Evolutionary conservation across 495 filamentous ascomycete genomes (phyloP).

Genomic region (Podospora appendiculata): DNA sequence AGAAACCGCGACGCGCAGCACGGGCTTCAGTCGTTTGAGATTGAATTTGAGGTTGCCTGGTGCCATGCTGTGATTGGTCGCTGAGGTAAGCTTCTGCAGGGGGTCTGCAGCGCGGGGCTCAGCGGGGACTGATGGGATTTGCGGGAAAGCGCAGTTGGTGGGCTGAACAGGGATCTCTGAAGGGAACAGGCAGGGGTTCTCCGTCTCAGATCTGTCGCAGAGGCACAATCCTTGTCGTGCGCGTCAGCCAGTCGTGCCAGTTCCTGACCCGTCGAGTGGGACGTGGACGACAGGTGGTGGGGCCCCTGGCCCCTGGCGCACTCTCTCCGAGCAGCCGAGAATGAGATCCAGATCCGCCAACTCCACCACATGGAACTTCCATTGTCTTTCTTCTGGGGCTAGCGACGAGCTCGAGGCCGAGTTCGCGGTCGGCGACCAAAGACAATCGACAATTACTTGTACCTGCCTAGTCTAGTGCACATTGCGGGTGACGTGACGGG

Average conservation of each 20-base stretch:
- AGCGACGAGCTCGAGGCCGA: background rate
- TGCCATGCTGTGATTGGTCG: conserved; percentile 16
- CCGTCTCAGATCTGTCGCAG: conserved; percentile 32
- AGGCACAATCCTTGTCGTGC: conserved; percentile 12
- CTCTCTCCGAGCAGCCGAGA: conserved; percentile 1
- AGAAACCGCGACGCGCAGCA: conserved; percentile 21
- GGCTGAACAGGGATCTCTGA: conserved; percentile 7
- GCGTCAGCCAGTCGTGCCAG: background rate
- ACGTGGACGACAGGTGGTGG: too few species aligned
- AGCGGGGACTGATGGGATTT: conserved; percentile 9
- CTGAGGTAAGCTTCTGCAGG: conserved; percentile 14
- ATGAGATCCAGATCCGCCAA: conserved; percentile 9
- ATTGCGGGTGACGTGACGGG: too few species aligned
- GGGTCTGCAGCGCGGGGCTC: background rate
- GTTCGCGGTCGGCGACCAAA: too few species aligned
- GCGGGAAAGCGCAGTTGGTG: conserved; percentile 8
- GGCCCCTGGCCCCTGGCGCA: conserved; percentile 1
- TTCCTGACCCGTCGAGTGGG: too few species aligned
- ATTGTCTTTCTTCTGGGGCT: background rate
- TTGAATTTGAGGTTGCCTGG: conserved; percentile 18
- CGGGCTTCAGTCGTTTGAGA: conserved; percentile 26
- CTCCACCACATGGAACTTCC: background rate
- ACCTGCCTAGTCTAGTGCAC: too few species aligned
- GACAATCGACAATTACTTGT: too few species aligned
- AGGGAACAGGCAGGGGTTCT: conserved; percentile 13